Conservation (phyloP, 2,329 filamentous ascomycete genomes). For the Colletotrichum acutatum region DNA sequence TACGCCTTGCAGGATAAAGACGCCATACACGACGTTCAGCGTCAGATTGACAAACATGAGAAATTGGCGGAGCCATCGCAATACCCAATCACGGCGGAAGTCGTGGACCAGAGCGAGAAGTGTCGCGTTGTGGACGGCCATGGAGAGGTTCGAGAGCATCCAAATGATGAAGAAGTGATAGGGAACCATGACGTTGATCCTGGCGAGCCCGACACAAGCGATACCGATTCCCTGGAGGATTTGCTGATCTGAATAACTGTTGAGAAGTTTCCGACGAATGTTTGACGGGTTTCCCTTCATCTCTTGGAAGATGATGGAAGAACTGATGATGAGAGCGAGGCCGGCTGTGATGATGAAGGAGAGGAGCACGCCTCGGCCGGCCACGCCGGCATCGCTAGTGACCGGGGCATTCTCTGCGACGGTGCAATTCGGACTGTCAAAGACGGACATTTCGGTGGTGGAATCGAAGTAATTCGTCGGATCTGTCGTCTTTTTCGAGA, state of each 20-base stretch:
- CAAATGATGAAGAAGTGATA: slow-evolving; percentile 80
- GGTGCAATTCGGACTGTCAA: slow-evolving; percentile 17
- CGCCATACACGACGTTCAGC: slow-evolving; percentile 65
- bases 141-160: slow-evolving; percentile 73
- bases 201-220: slow-evolving; percentile 70
- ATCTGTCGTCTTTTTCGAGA: not conserved
- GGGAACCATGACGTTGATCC: slow-evolving; percentile 66
- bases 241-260: slow-evolving; percentile 74
- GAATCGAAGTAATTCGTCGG: not conserved
- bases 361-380: slow-evolving; percentile 68
- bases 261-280: slow-evolving; percentile 72
- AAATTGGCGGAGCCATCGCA: slow-evolving; percentile 72
- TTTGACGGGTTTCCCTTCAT: slow-evolving; percentile 58
- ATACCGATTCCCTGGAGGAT: slow-evolving; percentile 77
- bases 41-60: slow-evolving; percentile 74
- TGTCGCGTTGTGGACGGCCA: slow-evolving; percentile 73
- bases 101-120: slow-evolving; percentile 73
- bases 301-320: slow-evolving; percentile 67
- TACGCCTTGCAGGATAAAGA: slow-evolving; percentile 67
- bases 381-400: slow-evolving; percentile 66
- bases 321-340: slow-evolving; percentile 65
- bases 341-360: slow-evolving; percentile 74
- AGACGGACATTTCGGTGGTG: slow-evolving; percentile 6
- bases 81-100: slow-evolving; percentile 73
- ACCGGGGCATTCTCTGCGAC: slow-evolving; percentile 49